Evolutionary conservation across 1,139 yeast species (phyloP), one percentile per base, ranked within the genome.

Genomic region (Lodderomyces pseudojiufengensis): DNA sequence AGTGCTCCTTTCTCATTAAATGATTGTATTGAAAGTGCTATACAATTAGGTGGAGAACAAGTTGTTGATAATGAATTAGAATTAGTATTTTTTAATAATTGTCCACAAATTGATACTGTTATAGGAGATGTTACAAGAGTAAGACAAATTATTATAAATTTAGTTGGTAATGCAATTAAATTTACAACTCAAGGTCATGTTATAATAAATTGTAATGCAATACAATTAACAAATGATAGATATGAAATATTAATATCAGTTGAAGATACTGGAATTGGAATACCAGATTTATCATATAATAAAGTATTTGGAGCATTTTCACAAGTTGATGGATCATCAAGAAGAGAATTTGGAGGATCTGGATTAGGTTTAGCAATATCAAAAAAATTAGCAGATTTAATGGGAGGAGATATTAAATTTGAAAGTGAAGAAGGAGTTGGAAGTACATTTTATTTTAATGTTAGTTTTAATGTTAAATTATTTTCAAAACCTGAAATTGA

Each of bases 231-330:
- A 2, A 58, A 56, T 11, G 59, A 60, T 30, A 54, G 78, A 11
- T 68, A 62, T 40, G 76, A 73, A 42, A 58, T 74, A 39, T 49
- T 52, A 3, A 53, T 76, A 6, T 51, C 61, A 2, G 77, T 76
- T 10, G 58, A 63, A 31, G 84, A 78, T 46, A 73, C 82, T 0
- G 83, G 84, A n/a, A 76, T 77, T 42, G 83, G 84, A 5, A 77
- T 78, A 32, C 78, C 80, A 2, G 60, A 62, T 33, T 66, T 63
- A 32, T 65, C 76, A 3, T 60, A 63, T 25, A 57, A 59, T 29
- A 75, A 72, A 52, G 72, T 77, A 1, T 78, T 78, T 53, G 73
- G 78, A 5, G 79, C 79, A 1, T 78, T 78, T 47, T 72, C 77
- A 26, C 83, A 77, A 52, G 80, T 75, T 13, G 83, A 78, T 50